Percentiles rank a stretch among this genome's conserved stretches.
Evolutionary conservation across 2,329 filamentous ascomycete genomes (phyloP).

Genomic region (Xylariaceae sp.): DNA sequence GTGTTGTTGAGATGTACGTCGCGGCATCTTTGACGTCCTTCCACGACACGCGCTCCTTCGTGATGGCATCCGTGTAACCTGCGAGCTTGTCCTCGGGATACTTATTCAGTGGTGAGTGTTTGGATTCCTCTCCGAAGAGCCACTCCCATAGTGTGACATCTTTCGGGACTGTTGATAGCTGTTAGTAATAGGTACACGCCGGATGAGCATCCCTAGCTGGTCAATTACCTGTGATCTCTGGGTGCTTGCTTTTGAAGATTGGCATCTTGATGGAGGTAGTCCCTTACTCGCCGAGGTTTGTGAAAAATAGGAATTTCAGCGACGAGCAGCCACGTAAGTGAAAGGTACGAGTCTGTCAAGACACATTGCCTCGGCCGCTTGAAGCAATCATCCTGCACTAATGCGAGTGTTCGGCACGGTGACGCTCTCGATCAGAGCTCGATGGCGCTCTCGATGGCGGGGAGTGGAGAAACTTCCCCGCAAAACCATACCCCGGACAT

Average conservation of each 20-base stretch:
- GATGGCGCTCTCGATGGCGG: no score
- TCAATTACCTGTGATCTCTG: slow-evolving; percentile 19
- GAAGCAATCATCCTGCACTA: no score
- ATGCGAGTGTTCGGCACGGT: no score
- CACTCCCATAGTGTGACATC: slow-evolving; percentile 25
- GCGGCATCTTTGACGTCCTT: slow-evolving; percentile 53
- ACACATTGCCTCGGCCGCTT: no score
- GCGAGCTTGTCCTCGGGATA: slow-evolving; percentile 22
- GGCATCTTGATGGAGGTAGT: slow-evolving; percentile 12
- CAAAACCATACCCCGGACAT: no score
- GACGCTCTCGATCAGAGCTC: no score
- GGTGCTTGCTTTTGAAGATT: slow-evolving; percentile 21
- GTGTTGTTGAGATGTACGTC: slow-evolving; percentile 56
- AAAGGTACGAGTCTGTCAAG: background rate
- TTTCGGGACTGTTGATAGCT: slow-evolving; percentile 11
- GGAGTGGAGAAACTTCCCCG: no score
- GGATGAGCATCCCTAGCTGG: background rate
- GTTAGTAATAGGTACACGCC: background rate
- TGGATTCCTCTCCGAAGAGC: slow-evolving; percentile 21
- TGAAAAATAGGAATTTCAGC: background rate
- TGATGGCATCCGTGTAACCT: slow-evolving; percentile 45
- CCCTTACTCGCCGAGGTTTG: background rate
- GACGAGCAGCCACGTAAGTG: no score
- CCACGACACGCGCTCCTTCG: slow-evolving; percentile 55
- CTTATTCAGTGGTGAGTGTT: slow-evolving; percentile 19